Conservation (phyloP, 371 early-diverging fungal species). For the Blastocladiella emersonii region DNA sequence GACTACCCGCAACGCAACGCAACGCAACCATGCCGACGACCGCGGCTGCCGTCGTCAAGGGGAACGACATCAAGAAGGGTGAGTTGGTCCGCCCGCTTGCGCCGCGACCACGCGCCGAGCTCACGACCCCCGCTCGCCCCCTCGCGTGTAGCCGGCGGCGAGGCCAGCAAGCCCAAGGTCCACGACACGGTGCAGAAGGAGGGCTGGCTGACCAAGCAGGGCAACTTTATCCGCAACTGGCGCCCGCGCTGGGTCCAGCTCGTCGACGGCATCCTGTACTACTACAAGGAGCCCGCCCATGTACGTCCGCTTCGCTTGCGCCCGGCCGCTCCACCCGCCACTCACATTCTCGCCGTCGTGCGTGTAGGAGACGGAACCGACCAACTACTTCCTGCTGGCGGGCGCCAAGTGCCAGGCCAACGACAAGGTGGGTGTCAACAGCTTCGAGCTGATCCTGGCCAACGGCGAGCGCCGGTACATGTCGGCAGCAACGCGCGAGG, state of each 20-base stretch:
- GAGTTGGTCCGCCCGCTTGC: background rate
- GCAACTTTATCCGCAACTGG: slow-evolving; percentile 13
- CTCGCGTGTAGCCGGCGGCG: background rate
- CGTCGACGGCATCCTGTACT: slow-evolving; percentile 8
- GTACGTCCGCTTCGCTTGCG: background rate
- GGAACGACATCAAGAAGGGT: background rate
- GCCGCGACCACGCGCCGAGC: background rate
- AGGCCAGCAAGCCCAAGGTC: background rate
- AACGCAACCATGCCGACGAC: no score
- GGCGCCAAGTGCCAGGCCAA: slow-evolving; percentile 5
- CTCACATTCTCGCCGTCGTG: background rate
- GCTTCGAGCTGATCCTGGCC: slow-evolving; percentile 13
- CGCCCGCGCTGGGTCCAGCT: slow-evolving; percentile 12
- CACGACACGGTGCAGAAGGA: slow-evolving; percentile 6
- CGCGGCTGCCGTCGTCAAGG: background rate
- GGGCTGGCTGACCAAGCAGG: slow-evolving; percentile 13
- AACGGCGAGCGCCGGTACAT: slow-evolving; percentile 13
- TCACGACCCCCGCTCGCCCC: background rate
- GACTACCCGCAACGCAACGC: no score
- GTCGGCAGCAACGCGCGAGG: slow-evolving; percentile 6
- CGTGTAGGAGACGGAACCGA: slow-evolving; percentile 7
- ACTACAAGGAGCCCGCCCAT: slow-evolving; percentile 11
- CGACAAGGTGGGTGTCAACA: slow-evolving; percentile 3
- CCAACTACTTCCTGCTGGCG: slow-evolving; percentile 10
- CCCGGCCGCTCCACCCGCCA: background rate